Evolutionary conservation across 2,329 filamentous ascomycete genomes (phyloP).

Genomic region (Ilyonectria sp.): DNA sequence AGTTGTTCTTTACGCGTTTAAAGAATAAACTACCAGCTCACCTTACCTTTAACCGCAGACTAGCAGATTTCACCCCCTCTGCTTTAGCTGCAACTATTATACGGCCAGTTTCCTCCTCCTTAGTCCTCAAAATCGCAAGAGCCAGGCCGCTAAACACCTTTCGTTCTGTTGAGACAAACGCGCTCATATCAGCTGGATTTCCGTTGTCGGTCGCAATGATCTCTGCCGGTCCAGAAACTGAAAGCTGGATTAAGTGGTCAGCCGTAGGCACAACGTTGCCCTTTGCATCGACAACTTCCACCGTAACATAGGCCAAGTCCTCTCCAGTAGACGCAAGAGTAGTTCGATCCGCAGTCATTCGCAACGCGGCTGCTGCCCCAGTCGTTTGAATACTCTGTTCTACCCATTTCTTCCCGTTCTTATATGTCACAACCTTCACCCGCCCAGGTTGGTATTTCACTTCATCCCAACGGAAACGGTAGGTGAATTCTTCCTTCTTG

Average conservation of each 20-base stretch:
- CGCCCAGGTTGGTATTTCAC: conserved; percentile 64
- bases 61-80: background rate
- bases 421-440: conserved; percentile 63
- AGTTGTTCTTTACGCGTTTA: too few relatives aligned
- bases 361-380: conserved; percentile 56
- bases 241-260: conserved; percentile 41
- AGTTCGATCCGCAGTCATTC: conserved; percentile 58
- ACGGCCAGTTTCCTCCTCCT: background rate
- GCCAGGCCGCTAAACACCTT: background rate
- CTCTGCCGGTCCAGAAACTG: conserved; percentile 58
- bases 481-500: conserved; percentile 54
- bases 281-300: conserved; percentile 60
- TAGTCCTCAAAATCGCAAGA: background rate
- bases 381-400: conserved; percentile 58
- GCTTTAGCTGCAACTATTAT: background rate
- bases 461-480: conserved; percentile 68
- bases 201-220: conserved; percentile 69
- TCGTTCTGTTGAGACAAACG: conserved; percentile 47
- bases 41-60: background rate
- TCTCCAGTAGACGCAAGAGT: conserved; percentile 58
- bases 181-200: conserved; percentile 60
- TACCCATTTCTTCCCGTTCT: conserved; percentile 63
- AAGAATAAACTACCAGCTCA: background rate
- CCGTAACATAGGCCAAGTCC: conserved; percentile 64
- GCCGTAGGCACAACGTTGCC: conserved; percentile 62